Evolutionary conservation across 2,329 filamentous ascomycete species (phyloP).

Genomic region (Magnaporthiopsis rhizophila): DNA sequence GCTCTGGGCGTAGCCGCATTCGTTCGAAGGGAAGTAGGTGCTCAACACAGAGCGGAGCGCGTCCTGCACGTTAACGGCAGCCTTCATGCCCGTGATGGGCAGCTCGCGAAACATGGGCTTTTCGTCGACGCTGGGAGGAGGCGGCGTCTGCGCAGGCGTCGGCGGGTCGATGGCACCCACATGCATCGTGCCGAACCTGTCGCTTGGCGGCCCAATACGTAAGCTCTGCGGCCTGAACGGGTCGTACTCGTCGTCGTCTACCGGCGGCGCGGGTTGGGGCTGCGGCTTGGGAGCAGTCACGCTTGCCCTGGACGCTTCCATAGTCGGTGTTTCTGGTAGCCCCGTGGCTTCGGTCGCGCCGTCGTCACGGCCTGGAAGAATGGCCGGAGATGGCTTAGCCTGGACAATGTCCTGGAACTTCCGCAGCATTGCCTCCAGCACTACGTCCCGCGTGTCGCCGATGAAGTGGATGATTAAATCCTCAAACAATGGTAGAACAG

Average conservation of each 20-base stretch:
- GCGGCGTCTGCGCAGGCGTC: conserved; percentile 20
- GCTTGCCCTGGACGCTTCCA: neutral
- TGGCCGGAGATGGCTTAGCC: conserved; percentile 13
- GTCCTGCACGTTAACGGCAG: conserved; percentile 49
- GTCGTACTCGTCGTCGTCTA: conserved; percentile 35
- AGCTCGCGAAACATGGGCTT: conserved; percentile 39
- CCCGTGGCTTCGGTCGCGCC: conserved; percentile 1
- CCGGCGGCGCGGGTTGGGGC: neutral
- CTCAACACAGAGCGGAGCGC: conserved; percentile 45
- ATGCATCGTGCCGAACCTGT: conserved; percentile 9
- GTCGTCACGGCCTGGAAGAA: neutral
- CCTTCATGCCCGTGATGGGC: conserved; percentile 29
- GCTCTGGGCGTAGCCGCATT: conserved; percentile 38
- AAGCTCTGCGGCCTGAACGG: conserved; percentile 29
- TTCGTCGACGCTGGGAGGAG: conserved; percentile 20
- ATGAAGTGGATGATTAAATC: conserved; percentile 49
- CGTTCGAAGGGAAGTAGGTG: conserved; percentile 39
- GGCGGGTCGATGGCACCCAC: conserved; percentile 10
- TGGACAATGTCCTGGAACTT: conserved; percentile 34
- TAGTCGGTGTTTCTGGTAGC: conserved; percentile 4
- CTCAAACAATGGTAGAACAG: conserved; percentile 45
- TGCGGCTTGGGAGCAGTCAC: neutral
- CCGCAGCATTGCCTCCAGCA: conserved; percentile 38
- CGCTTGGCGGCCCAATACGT: neutral
- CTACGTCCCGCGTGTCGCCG: conserved; percentile 29